A percentile compares a stretch with the other conserved stretches of the same genome.
phyloP scores from a whole-genome alignment of 441 rosid genomes.

The Croton setiger region DNA sequence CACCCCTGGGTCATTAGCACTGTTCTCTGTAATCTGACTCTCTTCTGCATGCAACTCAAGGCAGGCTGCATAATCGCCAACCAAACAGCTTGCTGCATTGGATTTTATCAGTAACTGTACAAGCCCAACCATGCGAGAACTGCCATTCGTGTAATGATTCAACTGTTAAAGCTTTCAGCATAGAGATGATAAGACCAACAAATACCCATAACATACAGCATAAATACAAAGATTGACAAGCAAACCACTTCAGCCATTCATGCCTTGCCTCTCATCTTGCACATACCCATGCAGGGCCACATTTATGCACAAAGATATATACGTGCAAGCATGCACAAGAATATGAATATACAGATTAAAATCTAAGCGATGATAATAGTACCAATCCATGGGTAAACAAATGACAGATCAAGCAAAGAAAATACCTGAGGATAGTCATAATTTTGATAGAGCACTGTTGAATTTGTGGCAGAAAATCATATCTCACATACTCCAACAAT shows the following conservation, averaged over 20 bases:
- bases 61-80: slow-evolving; percentile 96
- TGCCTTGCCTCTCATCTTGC: not conserved
- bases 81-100: slow-evolving; percentile 67
- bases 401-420: not conserved
- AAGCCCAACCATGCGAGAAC: slow-evolving; percentile 93
- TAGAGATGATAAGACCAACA: slow-evolving; percentile 19
- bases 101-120: slow-evolving; percentile 76
- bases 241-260: not conserved
- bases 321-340: not conserved
- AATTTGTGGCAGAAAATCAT: slow-evolving; percentile 74
- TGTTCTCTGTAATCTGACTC: slow-evolving; percentile 62
- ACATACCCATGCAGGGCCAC: not conserved
- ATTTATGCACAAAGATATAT: slow-evolving; percentile 1
- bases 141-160: slow-evolving; percentile 33
- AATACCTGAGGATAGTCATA: slow-evolving; percentile 80
- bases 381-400: not conserved
- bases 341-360: not conserved
- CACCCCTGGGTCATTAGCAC: slow-evolving; percentile 76
- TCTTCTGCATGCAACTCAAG: slow-evolving; percentile 89
- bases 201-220: not conserved
- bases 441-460: slow-evolving; percentile 86
- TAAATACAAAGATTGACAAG: not conserved
- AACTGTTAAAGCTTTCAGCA: slow-evolving; percentile 8
- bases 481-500: slow-evolving; percentile 90
- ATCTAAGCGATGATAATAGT: too few relatives aligned